These are phyloP conservation scores for Capronia epimyces DNA, from an alignment of 2,329 filamentous ascomycete species.

Conservation along the genomic window DNA sequence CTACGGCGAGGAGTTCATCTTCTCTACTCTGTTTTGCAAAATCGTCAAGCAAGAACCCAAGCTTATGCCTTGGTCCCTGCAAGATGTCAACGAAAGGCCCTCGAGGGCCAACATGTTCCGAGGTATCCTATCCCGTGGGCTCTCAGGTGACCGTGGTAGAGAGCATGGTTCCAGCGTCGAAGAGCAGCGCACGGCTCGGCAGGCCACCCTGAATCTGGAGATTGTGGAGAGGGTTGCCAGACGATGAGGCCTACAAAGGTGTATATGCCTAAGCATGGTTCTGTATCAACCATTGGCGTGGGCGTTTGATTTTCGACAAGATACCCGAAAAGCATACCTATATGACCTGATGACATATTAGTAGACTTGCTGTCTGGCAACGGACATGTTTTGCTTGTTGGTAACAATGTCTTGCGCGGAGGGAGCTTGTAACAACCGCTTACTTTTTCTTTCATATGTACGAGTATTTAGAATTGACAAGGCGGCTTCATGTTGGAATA, in stretches of 20 bases:
- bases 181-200: conserved; percentile 17
- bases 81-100: conserved; percentile 19
- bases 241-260: conserved; percentile 13
- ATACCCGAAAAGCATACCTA: conserved; percentile 25
- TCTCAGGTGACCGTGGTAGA: conserved; percentile 26
- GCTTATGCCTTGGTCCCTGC: conserved; percentile 34
- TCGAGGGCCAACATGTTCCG: conserved; percentile 23
- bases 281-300: conserved; percentile 21
- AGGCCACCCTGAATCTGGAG: conserved; percentile 21
- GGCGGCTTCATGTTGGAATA: conserved; percentile 9
- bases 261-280: too few species aligned
- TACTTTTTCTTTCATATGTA: conserved; percentile 15
- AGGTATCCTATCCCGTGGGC: conserved; percentile 21
- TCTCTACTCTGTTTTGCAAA: conserved; percentile 88
- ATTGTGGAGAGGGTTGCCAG: conserved; percentile 21
- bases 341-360: conserved; percentile 25
- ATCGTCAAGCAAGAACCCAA: conserved; percentile 58
- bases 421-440: conserved; percentile 5
- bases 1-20: conserved; percentile 86
- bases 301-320: conserved; percentile 21
- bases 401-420: conserved; percentile 4
- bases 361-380: conserved; percentile 27
- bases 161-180: conserved; percentile 21
- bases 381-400: conserved; percentile 21
- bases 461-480: conserved; percentile 5